These are phyloP conservation scores for Athelia sp. DNA, from an alignment of 1,284 basidiomycete species.

Conservation along the genomic window DNA sequence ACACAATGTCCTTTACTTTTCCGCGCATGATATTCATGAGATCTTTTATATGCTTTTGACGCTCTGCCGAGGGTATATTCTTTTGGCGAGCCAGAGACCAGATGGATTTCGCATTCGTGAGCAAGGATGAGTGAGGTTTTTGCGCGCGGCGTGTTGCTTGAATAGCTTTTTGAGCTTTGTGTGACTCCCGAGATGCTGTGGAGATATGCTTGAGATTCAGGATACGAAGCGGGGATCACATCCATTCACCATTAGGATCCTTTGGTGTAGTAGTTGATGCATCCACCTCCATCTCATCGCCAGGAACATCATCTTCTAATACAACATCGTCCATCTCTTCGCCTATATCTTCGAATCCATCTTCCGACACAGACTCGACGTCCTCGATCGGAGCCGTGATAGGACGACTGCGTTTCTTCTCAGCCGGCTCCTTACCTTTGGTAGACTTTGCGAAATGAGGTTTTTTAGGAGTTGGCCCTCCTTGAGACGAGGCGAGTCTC, in stretches of 20 bases:
- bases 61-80: slow-evolving; percentile 65
- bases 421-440: slow-evolving; percentile 12
- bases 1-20: slow-evolving; percentile 76
- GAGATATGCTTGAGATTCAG: background rate
- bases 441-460: slow-evolving; percentile 27
- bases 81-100: slow-evolving; percentile 82
- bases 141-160: slow-evolving; percentile 65
- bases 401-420: slow-evolving; percentile 49
- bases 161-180: slow-evolving; percentile 60
- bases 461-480: slow-evolving; percentile 50
- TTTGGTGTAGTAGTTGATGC: slow-evolving; percentile 28
- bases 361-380: slow-evolving; percentile 26
- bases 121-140: slow-evolving; percentile 73
- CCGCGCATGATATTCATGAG: slow-evolving; percentile 75
- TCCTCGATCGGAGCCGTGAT: slow-evolving; percentile 36
- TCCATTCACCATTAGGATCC: slow-evolving; percentile 48
- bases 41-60: slow-evolving; percentile 65
- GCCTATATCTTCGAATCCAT: slow-evolving; percentile 24
- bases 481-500: slow-evolving; percentile 39
- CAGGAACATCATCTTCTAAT: slow-evolving; percentile 12
- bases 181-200: slow-evolving; percentile 57
- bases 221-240: slow-evolving; percentile 5
- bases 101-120: slow-evolving; percentile 69
- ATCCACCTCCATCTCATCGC: slow-evolving; percentile 6
- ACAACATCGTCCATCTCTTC: slow-evolving; percentile 24